These are phyloP conservation scores for Scutellaria minor DNA, from an alignment of 257 asterid genomes.

Conservation along the genomic window DNA sequence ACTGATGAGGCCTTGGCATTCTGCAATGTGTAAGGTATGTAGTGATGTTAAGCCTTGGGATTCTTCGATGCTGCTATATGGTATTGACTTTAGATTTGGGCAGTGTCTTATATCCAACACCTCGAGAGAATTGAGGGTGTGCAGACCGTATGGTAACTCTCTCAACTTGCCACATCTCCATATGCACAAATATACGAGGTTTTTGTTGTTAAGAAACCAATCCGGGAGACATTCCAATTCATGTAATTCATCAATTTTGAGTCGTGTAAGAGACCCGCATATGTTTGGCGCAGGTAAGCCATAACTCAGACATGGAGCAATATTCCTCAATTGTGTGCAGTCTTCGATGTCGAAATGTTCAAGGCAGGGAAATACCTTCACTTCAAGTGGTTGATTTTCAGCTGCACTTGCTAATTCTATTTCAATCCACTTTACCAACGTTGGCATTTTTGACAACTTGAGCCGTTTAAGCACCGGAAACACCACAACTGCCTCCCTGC, in stretches of 20 bases:
- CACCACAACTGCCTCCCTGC: not conserved
- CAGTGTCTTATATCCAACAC: not conserved
- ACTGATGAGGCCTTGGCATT: not conserved
- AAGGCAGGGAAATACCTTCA: not conserved
- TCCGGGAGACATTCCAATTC: too few relatives aligned
- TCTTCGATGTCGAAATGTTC: not conserved
- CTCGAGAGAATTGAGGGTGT: not conserved
- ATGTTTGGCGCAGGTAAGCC: too few relatives aligned
- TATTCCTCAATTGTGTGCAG: not conserved
- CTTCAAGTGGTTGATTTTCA: not conserved
- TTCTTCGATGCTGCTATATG: not conserved
- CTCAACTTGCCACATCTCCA: too few relatives aligned
- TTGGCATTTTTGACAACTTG: not conserved
- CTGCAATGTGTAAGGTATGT: not conserved
- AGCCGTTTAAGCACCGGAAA: not conserved
- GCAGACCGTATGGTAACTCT: not conserved
- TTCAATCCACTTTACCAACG: not conserved
- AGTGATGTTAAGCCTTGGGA: not conserved
- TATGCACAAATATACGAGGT: not conserved
- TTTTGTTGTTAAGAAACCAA: too few relatives aligned
- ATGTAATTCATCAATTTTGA: too few relatives aligned
- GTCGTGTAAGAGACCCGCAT: too few relatives aligned
- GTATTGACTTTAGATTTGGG: not conserved
- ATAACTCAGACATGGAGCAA: too few relatives aligned
- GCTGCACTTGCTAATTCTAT: not conserved